Evolutionary conservation across 129 eudicot genomes (phyloP).

Genomic region (Calendula officinalis): DNA sequence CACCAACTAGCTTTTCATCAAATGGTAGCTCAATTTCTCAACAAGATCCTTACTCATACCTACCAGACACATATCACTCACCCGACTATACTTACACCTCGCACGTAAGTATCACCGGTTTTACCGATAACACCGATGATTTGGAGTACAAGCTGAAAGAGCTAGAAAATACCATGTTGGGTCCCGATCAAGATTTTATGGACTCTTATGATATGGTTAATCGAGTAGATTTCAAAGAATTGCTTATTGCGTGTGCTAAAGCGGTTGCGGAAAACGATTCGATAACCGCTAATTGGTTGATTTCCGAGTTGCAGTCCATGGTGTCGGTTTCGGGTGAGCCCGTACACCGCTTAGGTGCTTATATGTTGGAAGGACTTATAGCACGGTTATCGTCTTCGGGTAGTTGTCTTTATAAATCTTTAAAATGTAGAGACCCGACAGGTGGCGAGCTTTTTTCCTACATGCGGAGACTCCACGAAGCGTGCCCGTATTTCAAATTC

Average conservation of each 20-base stretch:
- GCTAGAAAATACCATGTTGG: constrained; percentile 55
- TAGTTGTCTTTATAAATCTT: constrained; percentile 42
- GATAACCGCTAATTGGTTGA: constrained; percentile 43
- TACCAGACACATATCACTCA: constrained; percentile 31
- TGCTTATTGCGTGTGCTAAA: constrained; percentile 51
- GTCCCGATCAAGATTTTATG: constrained; percentile 34
- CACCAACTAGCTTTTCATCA: constrained; percentile 43
- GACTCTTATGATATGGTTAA: constrained; percentile 18
- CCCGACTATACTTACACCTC: constrained; percentile 35
- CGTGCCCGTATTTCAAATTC: constrained; percentile 61
- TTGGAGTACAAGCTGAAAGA: constrained; percentile 44
- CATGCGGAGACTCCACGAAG: constrained; percentile 44
- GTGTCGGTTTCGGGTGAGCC: constrained; percentile 63
- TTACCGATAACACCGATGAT: constrained; percentile 24
- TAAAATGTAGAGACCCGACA: constrained; percentile 47
- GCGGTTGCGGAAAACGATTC: constrained; percentile 49
- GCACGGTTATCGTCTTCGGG: constrained; percentile 54
- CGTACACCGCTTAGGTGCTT: constrained; percentile 50
- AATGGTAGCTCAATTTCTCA: constrained; percentile 40
- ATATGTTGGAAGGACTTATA: constrained; percentile 64
- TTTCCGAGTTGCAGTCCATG: constrained; percentile 49
- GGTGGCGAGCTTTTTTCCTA: constrained; percentile 46
- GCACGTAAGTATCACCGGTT: constrained; percentile 20
- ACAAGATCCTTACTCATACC: constrained; percentile 34
- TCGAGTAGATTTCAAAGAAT: constrained; percentile 35